Percentiles rank a stretch among this genome's conserved stretches.
These are phyloP conservation scores for Neonectria hederae DNA, from an alignment of 2,329 filamentous ascomycete genomes.

Conservation along the genomic window DNA sequence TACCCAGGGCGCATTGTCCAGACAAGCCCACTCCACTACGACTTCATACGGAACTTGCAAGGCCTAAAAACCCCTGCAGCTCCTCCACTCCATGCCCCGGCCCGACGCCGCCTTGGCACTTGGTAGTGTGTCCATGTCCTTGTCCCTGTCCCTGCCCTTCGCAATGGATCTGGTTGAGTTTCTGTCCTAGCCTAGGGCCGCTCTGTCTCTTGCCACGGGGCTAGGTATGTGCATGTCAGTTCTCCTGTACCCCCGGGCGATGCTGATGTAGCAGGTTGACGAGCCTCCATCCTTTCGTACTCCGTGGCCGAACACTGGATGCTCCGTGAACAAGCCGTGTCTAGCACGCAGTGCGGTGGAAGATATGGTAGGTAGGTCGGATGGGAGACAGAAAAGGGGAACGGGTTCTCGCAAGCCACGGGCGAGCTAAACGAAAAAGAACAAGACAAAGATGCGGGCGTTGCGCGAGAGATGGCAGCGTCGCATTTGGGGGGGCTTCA, in stretches of 20 bases:
- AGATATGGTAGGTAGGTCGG: neutral
- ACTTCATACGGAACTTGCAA: neutral
- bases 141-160: neutral
- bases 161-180: neutral
- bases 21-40: neutral
- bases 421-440: neutral
- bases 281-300: neutral
- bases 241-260: neutral
- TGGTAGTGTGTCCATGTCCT: neutral
- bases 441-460: neutral
- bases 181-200: neutral
- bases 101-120: conserved; percentile 1
- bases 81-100: neutral
- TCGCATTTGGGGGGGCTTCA: neutral
- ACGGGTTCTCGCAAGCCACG: neutral
- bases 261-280: neutral
- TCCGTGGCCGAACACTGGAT: neutral
- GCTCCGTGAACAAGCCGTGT: neutral
- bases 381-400: neutral
- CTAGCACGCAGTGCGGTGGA: no score
- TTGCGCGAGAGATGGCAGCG: neutral
- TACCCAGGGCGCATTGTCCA: neutral
- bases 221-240: neutral
- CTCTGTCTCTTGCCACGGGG: neutral
- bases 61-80: neutral